These are phyloP conservation scores for Wickerhamiella shivajii DNA, from an alignment of 805 yeast species.

Conservation along the genomic window DNA sequence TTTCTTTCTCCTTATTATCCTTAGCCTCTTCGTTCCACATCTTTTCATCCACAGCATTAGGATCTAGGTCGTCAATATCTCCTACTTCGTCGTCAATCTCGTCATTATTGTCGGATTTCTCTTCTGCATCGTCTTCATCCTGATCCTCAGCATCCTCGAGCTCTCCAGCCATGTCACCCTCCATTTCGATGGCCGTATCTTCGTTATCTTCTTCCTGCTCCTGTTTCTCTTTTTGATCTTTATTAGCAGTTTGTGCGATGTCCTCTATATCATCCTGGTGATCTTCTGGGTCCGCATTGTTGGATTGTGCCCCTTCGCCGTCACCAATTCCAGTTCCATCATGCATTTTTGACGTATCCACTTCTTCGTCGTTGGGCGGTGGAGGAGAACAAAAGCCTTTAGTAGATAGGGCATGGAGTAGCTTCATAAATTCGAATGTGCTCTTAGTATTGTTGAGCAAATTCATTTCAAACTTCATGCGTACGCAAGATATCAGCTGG, in stretches of 20 bases:
- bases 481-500: constrained; percentile 32
- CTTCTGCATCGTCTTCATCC: constrained; percentile 37
- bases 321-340: constrained; percentile 91
- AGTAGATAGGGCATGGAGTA: constrained; percentile 47
- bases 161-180: constrained; percentile 95
- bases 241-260: constrained; percentile 52
- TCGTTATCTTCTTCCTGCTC: constrained; percentile 45
- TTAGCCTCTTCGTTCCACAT: constrained; percentile 94
- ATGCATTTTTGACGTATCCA: constrained; percentile 44
- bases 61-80: constrained; percentile 78
- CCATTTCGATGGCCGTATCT: constrained; percentile 84
- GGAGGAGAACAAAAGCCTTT: constrained; percentile 91
- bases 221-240: constrained; percentile 46
- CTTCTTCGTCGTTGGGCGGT: constrained; percentile 40
- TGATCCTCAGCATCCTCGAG: constrained; percentile 62
- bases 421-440: constrained; percentile 39
- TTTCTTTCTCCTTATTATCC: constrained; percentile 60
- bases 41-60: constrained; percentile 88
- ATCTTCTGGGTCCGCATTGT: constrained; percentile 58
- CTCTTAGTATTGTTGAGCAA: constrained; percentile 47
- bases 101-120: constrained; percentile 42
- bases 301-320: constrained; percentile 73
- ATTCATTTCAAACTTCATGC: constrained; percentile 32
- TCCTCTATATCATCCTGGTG: constrained; percentile 85
- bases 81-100: constrained; percentile 83